Conservation (phyloP, 257 asterid genomes). For the Ballota nigra region DNA sequence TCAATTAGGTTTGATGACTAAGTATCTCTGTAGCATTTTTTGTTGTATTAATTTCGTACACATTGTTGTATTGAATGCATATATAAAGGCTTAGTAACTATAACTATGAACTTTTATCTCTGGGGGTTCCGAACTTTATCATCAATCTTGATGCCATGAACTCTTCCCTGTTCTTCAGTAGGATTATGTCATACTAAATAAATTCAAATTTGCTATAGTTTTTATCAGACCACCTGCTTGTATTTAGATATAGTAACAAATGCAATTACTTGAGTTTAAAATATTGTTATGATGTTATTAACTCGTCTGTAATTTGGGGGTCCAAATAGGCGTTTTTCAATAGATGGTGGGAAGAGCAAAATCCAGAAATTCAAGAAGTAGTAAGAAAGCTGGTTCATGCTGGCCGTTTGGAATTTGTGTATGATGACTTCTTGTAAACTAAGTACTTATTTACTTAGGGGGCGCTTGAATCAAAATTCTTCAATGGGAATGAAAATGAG, state of each 20-base stretch:
- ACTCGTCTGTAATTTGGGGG: conserved; percentile 13
- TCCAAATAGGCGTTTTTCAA: conserved; percentile 67
- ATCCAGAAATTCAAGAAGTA: conserved; percentile 43
- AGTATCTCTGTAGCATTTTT: neutral
- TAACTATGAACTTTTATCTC: neutral
- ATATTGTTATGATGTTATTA: neutral
- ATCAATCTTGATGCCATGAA: neutral
- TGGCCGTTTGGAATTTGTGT: conserved; percentile 90
- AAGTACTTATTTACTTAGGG: neutral
- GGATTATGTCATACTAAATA: neutral
- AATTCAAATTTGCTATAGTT: neutral
- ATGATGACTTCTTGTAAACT: conserved; percentile 27
- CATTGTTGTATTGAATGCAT: neutral
- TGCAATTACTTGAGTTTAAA: neutral
- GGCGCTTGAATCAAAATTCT: no score
- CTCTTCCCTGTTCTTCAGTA: neutral
- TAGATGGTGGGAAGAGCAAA: conserved; percentile 87
- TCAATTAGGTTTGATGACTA: neutral
- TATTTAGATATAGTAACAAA: neutral
- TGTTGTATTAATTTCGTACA: neutral
- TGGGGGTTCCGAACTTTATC: neutral
- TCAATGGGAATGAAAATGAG: no score
- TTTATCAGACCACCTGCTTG: neutral
- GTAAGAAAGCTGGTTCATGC: conserved; percentile 60
- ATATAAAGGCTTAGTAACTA: neutral